Evolutionary conservation across 192 early-diverging fungal species (phyloP).

Genomic region (Coemansia sp.): DNA sequence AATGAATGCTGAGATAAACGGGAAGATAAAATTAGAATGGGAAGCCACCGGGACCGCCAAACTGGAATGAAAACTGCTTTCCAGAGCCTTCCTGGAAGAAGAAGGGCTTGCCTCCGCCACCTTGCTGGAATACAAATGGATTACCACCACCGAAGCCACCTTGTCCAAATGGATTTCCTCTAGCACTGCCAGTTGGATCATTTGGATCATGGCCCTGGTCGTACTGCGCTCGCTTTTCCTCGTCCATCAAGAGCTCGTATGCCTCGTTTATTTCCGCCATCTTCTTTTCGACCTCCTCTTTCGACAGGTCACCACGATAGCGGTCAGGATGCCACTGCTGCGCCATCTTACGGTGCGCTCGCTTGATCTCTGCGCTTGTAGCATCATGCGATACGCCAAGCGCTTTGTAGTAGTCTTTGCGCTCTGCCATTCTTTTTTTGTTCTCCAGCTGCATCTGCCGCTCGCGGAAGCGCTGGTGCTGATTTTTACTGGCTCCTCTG

Average conservation of each 20-base stretch:
- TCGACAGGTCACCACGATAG: slow-evolving; percentile 71
- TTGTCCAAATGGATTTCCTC: slow-evolving; percentile 29
- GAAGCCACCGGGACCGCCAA: slow-evolving; percentile 52
- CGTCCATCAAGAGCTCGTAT: slow-evolving; percentile 79
- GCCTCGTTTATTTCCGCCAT: slow-evolving; percentile 94
- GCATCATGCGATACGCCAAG: slow-evolving; percentile 79
- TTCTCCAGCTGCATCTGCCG: slow-evolving; percentile 51
- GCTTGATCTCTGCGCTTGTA: slow-evolving; percentile 78
- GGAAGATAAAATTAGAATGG: slow-evolving; percentile 29
- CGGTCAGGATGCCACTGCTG: slow-evolving; percentile 86
- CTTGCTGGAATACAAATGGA: slow-evolving; percentile 58
- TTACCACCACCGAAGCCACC: slow-evolving; percentile 39
- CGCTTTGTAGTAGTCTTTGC: slow-evolving; percentile 96
- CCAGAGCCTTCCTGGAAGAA: slow-evolving; percentile 56
- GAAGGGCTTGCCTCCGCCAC: slow-evolving; percentile 52
- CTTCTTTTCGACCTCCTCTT: slow-evolving; percentile 79
- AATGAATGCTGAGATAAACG: not conserved
- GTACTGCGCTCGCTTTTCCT: slow-evolving; percentile 63
- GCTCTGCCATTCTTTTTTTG: slow-evolving; percentile 47
- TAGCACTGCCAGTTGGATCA: slow-evolving; percentile 61
- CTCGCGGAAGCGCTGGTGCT: slow-evolving; percentile 55
- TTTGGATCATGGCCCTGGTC: slow-evolving; percentile 81
- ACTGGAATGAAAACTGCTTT: slow-evolving; percentile 52
- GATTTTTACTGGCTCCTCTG: slow-evolving; percentile 40
- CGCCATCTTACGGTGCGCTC: slow-evolving; percentile 87